Evolutionary conservation across 306 rosid species (phyloP).

Genomic region (Ammopiptanthus mongolicus): DNA sequence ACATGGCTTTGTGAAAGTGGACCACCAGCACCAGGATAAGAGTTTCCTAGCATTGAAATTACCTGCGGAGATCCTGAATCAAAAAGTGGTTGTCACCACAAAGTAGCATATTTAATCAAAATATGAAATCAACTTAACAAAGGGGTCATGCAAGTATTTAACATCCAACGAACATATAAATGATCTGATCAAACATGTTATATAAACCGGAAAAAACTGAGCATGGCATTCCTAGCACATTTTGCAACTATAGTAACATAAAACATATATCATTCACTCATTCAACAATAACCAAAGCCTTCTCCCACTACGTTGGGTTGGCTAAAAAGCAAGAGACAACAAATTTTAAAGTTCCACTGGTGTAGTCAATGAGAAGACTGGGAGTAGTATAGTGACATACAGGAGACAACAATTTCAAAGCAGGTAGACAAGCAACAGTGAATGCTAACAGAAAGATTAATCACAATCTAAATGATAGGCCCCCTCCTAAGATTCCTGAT

Average conservation of each 20-base stretch:
- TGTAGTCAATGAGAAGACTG: no score
- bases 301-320: no score
- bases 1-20: conserved; percentile 82
- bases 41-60: conserved; percentile 80
- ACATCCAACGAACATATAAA: not conserved
- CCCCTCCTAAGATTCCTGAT: no score
- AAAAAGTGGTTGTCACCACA: conserved; percentile 31
- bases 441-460: not conserved
- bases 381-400: not conserved
- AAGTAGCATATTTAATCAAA: not conserved
- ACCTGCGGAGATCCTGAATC: conserved; percentile 90
- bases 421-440: not conserved
- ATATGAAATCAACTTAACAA: not conserved
- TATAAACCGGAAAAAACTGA: not conserved
- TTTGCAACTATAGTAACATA: not conserved
- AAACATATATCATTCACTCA: not conserved
- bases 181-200: not conserved
- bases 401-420: not conserved
- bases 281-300: not conserved
- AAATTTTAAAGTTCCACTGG: no score
- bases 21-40: conserved; percentile 84
- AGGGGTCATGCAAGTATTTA: not conserved
- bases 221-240: not conserved
- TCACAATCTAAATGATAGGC: no score
- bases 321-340: not conserved